Conservation (phyloP, 2,329 filamentous ascomycete genomes). For the Fusarium buharicum region DNA sequence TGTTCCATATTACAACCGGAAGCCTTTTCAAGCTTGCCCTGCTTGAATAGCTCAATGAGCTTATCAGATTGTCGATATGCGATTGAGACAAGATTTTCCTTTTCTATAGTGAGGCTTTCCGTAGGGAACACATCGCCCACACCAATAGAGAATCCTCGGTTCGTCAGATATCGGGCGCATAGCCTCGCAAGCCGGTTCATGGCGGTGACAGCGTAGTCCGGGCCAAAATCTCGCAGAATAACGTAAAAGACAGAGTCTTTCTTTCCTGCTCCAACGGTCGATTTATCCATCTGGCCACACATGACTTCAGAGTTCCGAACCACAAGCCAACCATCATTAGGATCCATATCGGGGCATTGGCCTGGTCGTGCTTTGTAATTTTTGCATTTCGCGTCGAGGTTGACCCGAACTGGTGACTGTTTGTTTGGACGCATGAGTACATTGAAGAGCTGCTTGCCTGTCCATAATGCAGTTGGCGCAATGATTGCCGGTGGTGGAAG, state of each 20-base stretch:
- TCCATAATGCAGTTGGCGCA: conserved; percentile 90
- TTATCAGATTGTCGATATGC: conserved; percentile 84
- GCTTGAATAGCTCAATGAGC: conserved; percentile 83
- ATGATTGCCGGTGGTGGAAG: conserved; percentile 86
- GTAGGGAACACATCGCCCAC: conserved; percentile 94
- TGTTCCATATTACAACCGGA: conserved; percentile 90
- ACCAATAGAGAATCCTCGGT: conserved; percentile 94
- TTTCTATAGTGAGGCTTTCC: conserved; percentile 74
- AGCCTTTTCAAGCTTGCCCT: conserved; percentile 82
- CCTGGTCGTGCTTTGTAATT: conserved; percentile 69
- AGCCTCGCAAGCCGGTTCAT: conserved; percentile 96
- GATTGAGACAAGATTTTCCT: conserved; percentile 76
- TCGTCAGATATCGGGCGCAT: conserved; percentile 86
- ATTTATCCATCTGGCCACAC: conserved; percentile 98
- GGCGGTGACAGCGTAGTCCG: conserved; percentile 84
- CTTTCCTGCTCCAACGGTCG: conserved; percentile 92
- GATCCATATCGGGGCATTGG: conserved; percentile 75
- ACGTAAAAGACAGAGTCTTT: conserved; percentile 98
- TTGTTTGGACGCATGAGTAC: conserved; percentile 89
- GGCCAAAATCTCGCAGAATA: conserved; percentile 92
- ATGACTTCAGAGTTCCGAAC: conserved; percentile 96
- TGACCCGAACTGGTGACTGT: conserved; percentile 80
- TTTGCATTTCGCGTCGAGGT: conserved; percentile 91
- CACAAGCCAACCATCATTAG: conserved; percentile 89
- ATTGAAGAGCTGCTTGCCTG: conserved; percentile 95